Evolutionary conservation across 2,329 filamentous ascomycete genomes (phyloP).

Genomic region (Cladophialophora chaetospira): DNA sequence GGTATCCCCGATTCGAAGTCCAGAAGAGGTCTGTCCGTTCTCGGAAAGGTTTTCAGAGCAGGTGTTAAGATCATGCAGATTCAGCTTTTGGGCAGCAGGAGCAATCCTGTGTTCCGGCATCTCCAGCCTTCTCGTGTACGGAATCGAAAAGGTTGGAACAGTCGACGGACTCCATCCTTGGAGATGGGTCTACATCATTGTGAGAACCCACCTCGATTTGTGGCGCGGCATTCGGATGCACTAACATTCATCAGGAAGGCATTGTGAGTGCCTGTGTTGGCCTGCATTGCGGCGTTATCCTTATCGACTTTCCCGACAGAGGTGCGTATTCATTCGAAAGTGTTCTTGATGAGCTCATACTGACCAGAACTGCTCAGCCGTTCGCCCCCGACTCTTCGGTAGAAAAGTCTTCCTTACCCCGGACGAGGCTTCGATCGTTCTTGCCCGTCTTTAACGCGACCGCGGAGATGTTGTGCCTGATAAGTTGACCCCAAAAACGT

Average conservation of each 20-base stretch:
- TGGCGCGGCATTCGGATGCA: too few species aligned
- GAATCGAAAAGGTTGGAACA: slow-evolving; percentile 37
- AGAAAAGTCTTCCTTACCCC: not conserved
- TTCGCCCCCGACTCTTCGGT: not conserved
- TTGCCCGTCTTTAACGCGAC: not conserved
- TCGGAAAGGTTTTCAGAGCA: too few species aligned
- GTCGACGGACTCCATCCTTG: slow-evolving; percentile 38
- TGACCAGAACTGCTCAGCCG: not conserved
- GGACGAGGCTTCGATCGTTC: not conserved
- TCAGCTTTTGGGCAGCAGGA: slow-evolving; percentile 31
- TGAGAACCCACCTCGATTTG: not conserved
- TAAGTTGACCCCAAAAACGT: not conserved
- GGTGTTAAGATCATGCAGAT: too few species aligned
- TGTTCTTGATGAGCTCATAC: not conserved
- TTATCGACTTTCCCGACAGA: not conserved
- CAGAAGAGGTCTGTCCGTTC: slow-evolving; percentile 33
- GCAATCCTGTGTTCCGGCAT: slow-evolving; percentile 35
- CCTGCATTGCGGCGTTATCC: not conserved
- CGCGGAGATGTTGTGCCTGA: slow-evolving; percentile 1
- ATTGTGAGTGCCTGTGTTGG: not conserved
- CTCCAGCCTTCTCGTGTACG: slow-evolving; percentile 41
- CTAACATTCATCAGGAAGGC: too few species aligned
- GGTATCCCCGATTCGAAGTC: slow-evolving; percentile 43
- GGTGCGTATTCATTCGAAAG: not conserved
- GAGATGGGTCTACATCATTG: slow-evolving; percentile 37